These are phyloP conservation scores for Acorus gramineus DNA, from an alignment of 106 monocot genomes.

Conservation along the genomic window DNA sequence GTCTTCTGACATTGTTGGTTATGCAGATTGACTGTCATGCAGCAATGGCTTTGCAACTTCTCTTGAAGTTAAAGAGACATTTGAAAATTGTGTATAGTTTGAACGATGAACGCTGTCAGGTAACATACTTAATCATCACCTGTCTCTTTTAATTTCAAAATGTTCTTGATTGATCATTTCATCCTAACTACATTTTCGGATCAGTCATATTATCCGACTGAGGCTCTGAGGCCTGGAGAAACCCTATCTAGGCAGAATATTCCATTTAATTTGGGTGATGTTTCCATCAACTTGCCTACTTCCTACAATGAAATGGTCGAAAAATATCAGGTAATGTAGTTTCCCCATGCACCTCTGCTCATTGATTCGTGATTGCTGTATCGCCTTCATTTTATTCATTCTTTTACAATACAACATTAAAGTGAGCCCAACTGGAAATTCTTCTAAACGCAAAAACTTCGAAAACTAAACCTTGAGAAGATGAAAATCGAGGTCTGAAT, in stretches of 20 bases:
- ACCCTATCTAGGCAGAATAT: slow-evolving; percentile 69
- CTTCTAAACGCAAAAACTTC: no score
- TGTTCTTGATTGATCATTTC: no score
- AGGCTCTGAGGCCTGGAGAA: slow-evolving; percentile 72
- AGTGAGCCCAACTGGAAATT: no score
- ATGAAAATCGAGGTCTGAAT: no score
- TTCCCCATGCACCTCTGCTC: no score
- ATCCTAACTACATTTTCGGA: background rate
- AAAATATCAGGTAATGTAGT: slow-evolving; percentile 60
- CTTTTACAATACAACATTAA: no score
- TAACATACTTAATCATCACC: slow-evolving; percentile 7
- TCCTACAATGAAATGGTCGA: slow-evolving; percentile 41
- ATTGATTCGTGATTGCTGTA: no score
- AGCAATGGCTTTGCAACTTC: slow-evolving; percentile 77
- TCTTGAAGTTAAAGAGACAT: slow-evolving; percentile 85
- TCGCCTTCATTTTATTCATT: no score
- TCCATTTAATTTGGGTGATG: slow-evolving; percentile 48
- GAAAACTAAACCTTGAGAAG: no score
- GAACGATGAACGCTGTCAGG: slow-evolving; percentile 89
- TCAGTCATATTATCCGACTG: slow-evolving; percentile 91
- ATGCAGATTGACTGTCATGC: slow-evolving; percentile 86
- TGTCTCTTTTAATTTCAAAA: no score
- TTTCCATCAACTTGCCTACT: slow-evolving; percentile 30
- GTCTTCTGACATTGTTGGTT: background rate
- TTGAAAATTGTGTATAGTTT: slow-evolving; percentile 71